A percentile compares a stretch with the other conserved stretches of the same genome.
Conservation (phyloP, 371 early-diverging fungal species). For the Syncephalastrum contaminatum region DNA sequence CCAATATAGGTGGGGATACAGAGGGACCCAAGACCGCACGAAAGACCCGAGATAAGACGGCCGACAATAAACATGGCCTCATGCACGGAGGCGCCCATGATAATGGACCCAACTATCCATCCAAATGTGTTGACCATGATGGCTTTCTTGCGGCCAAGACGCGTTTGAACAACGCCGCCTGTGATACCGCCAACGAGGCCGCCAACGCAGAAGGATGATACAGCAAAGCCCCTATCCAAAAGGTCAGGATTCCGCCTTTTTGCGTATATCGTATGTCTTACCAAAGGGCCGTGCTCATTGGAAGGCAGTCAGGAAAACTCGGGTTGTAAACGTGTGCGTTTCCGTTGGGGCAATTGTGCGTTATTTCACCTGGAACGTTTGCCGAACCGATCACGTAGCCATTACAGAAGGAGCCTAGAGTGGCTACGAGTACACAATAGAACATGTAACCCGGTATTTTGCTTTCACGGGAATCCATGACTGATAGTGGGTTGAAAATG, state of each 20-base stretch:
- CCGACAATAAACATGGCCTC: slow-evolving; percentile 26
- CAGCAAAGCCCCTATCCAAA: slow-evolving; percentile 53
- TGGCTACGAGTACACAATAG: slow-evolving; percentile 36
- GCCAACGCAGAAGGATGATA: slow-evolving; percentile 61
- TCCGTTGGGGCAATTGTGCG: slow-evolving; percentile 31
- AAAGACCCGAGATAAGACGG: slow-evolving; percentile 35
- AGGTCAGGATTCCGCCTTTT: not conserved
- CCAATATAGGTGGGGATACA: slow-evolving; percentile 80
- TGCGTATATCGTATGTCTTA: not conserved
- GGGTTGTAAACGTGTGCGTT: slow-evolving; percentile 20
- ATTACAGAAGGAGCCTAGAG: slow-evolving; percentile 35
- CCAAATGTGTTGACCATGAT: slow-evolving; percentile 58
- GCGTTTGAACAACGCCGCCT: slow-evolving; percentile 53
- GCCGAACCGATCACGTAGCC: slow-evolving; percentile 50
- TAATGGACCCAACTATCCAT: slow-evolving; percentile 58
- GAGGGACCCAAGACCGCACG: slow-evolving; percentile 73
- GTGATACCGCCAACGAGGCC: slow-evolving; percentile 65
- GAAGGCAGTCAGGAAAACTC: slow-evolving; percentile 29
- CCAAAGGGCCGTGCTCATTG: slow-evolving; percentile 23
- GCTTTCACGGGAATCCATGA: slow-evolving; percentile 42
- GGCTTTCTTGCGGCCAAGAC: slow-evolving; percentile 58
- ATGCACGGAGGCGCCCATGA: slow-evolving; percentile 41
- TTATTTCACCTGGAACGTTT: slow-evolving; percentile 39
- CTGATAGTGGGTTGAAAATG: not conserved
- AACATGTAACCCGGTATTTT: slow-evolving; percentile 42